A percentile compares a stretch with the other conserved stretches of the same genome.
Evolutionary conservation across 768 basidiomycete species (phyloP).

Genomic region (Antrodiella citrinella): DNA sequence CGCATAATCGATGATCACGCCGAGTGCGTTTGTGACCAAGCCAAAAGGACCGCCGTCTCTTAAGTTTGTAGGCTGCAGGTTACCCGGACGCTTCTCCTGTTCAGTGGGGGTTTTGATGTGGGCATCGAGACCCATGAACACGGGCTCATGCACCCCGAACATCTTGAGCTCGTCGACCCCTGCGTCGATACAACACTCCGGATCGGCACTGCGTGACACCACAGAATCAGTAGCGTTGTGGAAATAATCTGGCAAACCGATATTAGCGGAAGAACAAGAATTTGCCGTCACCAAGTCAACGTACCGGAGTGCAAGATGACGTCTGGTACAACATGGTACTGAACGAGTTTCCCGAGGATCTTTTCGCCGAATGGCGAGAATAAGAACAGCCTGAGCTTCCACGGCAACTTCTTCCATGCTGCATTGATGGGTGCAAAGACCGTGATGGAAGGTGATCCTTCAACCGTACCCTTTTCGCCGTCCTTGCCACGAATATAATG

Average conservation of each 20-base stretch:
- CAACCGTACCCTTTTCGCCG: constrained; percentile 18
- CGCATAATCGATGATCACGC: too few species aligned
- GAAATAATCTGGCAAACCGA: constrained; percentile 20
- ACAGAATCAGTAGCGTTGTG: constrained; percentile 23
- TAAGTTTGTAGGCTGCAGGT: too few species aligned
- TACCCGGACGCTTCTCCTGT: not conserved
- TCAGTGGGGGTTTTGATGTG: not conserved
- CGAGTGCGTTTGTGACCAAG: too few species aligned
- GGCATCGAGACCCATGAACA: not conserved
- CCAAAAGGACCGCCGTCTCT: too few species aligned
- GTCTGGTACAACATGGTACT: constrained; percentile 49
- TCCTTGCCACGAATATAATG: constrained; percentile 33
- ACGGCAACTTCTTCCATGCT: constrained; percentile 40
- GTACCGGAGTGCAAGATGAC: constrained; percentile 43
- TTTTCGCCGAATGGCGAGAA: constrained; percentile 52
- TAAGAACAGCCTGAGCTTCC: constrained; percentile 42
- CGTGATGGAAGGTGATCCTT: constrained; percentile 40
- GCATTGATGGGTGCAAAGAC: constrained; percentile 48
- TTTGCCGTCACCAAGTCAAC: constrained; percentile 7
- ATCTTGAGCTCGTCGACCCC: too few species aligned
- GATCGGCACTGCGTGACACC: not conserved
- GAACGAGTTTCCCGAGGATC: constrained; percentile 43
- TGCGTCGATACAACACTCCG: too few species aligned
- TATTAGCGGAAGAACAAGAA: not conserved
- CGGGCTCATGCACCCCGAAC: too few species aligned